A percentile compares a stretch with the other conserved stretches of the same genome.
Conservation (phyloP, 78 protist species). For the Diacronema lutheri region DNA sequence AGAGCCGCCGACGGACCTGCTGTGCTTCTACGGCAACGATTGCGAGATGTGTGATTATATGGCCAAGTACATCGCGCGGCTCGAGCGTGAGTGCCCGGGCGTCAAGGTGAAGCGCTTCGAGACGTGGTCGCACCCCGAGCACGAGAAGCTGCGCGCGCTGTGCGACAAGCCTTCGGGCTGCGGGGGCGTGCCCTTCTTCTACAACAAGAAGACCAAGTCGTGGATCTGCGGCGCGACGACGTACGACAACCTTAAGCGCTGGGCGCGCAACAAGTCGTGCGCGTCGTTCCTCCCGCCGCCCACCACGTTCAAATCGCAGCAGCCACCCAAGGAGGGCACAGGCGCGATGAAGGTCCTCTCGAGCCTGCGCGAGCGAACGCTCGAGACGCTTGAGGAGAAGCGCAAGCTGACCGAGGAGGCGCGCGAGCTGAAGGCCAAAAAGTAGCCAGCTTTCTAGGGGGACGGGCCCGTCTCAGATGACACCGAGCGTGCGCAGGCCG, state of each 20-base stretch:
- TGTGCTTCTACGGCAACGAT: no score
- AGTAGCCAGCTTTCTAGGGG: no score
- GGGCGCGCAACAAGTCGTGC: not conserved
- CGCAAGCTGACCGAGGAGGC: no score
- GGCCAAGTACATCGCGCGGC: not conserved
- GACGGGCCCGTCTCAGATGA: not conserved
- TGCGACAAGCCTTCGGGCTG: not conserved
- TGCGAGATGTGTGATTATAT: no score
- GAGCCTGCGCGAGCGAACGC: no score
- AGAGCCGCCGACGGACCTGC: no score
- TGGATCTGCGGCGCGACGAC: slow-evolving; percentile 24
- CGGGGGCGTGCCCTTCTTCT: slow-evolving; percentile 22
- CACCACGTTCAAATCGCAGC: not conserved
- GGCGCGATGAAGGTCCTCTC: no score
- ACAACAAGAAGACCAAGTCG: not conserved
- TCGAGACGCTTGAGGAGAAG: no score
- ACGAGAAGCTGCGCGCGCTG: not conserved
- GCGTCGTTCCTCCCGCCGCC: not conserved
- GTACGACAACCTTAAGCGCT: not conserved
- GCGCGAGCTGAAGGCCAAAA: no score
- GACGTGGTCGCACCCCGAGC: not conserved
- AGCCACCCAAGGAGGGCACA: not conserved
- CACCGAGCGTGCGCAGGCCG: not conserved
- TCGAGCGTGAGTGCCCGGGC: not conserved
- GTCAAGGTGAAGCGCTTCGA: not conserved